A percentile compares a stretch with the other conserved stretches of the same genome.
These are phyloP conservation scores for Cladosporium sp. DNA, from an alignment of 2,329 filamentous ascomycete species.

Conservation along the genomic window DNA sequence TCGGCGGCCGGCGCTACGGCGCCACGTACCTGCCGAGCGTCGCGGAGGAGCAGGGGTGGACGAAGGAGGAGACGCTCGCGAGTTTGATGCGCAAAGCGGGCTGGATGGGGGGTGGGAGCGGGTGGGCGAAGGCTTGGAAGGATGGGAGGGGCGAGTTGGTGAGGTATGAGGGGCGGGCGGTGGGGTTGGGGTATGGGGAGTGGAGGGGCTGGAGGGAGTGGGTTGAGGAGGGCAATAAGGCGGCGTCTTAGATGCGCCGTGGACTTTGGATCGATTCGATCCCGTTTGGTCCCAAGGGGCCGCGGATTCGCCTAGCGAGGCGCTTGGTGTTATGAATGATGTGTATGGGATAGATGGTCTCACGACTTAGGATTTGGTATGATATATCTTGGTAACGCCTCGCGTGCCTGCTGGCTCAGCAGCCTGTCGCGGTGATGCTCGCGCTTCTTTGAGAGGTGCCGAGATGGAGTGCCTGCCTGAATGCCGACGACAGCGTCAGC, in stretches of 20 bases:
- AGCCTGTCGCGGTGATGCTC: too few relatives aligned
- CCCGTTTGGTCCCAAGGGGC: background rate
- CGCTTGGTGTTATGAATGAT: background rate
- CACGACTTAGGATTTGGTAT: background rate
- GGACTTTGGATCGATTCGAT: background rate
- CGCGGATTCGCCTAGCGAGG: background rate
- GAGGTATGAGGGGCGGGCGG: slow-evolving; percentile 80
- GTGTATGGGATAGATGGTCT: slow-evolving; percentile 1
- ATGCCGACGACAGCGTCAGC: too few relatives aligned
- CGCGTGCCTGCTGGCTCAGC: too few relatives aligned
- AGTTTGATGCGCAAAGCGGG: slow-evolving; percentile 93
- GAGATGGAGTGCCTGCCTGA: too few relatives aligned
- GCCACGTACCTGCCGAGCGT: slow-evolving; percentile 92
- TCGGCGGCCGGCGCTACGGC: slow-evolving; percentile 66
- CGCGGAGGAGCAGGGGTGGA: slow-evolving; percentile 88
- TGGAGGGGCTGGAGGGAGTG: slow-evolving; percentile 77
- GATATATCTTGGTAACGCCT: background rate
- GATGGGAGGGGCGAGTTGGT: slow-evolving; percentile 68
- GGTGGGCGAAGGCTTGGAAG: slow-evolving; percentile 57
- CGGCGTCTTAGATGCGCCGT: background rate
- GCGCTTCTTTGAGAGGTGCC: too few relatives aligned
- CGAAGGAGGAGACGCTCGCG: slow-evolving; percentile 81
- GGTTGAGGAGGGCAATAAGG: slow-evolving; percentile 40
- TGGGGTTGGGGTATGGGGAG: slow-evolving; percentile 61
- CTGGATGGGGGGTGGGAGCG: slow-evolving; percentile 58